Evolutionary conservation across 1,284 basidiomycete species (phyloP), one percentile per base, ranked within the genome.

Genomic region (Ceratobasidium sp.): DNA sequence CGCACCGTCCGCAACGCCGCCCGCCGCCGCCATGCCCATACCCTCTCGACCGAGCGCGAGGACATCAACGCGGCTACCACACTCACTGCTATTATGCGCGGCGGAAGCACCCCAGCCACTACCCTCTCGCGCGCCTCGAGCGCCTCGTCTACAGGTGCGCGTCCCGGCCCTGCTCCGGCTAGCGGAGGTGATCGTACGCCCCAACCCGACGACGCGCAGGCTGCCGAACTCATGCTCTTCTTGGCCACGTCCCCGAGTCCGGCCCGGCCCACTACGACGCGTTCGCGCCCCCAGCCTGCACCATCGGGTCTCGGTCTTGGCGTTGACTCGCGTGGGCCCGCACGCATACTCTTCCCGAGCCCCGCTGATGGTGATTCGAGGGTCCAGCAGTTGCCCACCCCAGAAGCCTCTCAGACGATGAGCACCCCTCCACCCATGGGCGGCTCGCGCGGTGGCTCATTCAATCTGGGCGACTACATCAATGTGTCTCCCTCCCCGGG

Each of bases 11-110:
- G 78, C 64, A 78, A 77, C 4, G 71, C 70, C 27, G 66, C 20
- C 55, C 71, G 64, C 41, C 78, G 48, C 77, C 74, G 79, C 78
- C 77, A 81, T 81, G 57, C 92, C 92, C 79, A 88, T 91, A 77
- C 54, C 38, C 35, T 59, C 35, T 62, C 79, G 27, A 80, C 76
- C 54, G 79, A 80, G 59, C 69, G 64, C 57, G 79, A 80, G 73
- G 92, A 94, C 83, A 91, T 93, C 88, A 92, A 93, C 83, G 93
- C 93, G 44, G 93, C 93, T 6, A 91, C 91, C 30, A 93, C 93
- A 8, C 85, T 94, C 79, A 94, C 93, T 0, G 91, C 90, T 14
- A 86, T 94, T 67, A 86, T 92, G 69, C 87, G 77, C 35, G 64
- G 74, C 23, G 69, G 38, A 54, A 23, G 44, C 14, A 62, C 54